Evolutionary conservation across 805 yeast genomes (phyloP).

Genomic region (Starmera dryadoides): DNA sequence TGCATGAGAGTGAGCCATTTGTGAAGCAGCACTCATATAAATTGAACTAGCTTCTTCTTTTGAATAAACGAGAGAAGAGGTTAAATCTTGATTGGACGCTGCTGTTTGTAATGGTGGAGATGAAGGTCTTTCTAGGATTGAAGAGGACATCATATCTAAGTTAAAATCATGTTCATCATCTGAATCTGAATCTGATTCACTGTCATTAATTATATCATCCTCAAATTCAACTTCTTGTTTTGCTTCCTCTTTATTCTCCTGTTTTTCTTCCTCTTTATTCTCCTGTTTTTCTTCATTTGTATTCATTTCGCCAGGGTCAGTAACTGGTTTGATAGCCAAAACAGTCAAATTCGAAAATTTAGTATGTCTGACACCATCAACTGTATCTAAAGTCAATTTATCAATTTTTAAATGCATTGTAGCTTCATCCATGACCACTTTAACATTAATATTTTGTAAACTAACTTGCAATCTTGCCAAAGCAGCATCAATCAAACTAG

Average conservation of each 20-base stretch:
- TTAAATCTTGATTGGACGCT: constrained; percentile 18
- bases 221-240: constrained; percentile 15
- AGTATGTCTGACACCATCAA: constrained; percentile 39
- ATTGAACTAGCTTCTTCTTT: constrained; percentile 64
- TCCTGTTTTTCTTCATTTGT: constrained; percentile 5
- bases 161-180: constrained; percentile 12
- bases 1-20: constrained; percentile 26
- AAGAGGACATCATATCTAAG: constrained; percentile 25
- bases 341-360: constrained; percentile 32
- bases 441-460: constrained; percentile 39
- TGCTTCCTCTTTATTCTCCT: constrained; percentile 19
- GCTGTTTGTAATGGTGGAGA: neutral
- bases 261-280: constrained; percentile 16
- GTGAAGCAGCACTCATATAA: constrained; percentile 76
- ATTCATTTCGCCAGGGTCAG: constrained; percentile 15
- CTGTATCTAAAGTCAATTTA: constrained; percentile 27
- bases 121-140: constrained; percentile 13
- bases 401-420: constrained; percentile 28
- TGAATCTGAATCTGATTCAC: constrained; percentile 12
- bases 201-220: constrained; percentile 26
- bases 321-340: constrained; percentile 32
- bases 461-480: constrained; percentile 49
- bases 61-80: constrained; percentile 57
- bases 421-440: constrained; percentile 39
- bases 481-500: constrained; percentile 61